Percentiles rank a stretch among this genome's conserved stretches.
Conservation (phyloP, 208 protist genomes). For the Tetramitus jugosus region DNA sequence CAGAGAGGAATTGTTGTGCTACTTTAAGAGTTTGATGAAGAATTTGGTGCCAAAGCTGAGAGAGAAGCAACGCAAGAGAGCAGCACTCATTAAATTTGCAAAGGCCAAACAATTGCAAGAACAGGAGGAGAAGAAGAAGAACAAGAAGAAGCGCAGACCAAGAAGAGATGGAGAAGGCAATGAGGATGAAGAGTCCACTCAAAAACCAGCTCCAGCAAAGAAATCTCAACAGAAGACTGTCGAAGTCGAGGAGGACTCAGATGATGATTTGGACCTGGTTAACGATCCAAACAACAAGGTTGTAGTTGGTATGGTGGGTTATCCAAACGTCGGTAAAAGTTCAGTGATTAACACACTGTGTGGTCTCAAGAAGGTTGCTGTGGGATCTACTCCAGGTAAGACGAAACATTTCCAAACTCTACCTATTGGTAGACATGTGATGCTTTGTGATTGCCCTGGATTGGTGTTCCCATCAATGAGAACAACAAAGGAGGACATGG, state of each 20-base stretch:
- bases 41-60: not conserved
- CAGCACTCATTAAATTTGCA: too few relatives aligned
- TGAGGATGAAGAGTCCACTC: too few relatives aligned
- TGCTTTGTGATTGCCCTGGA: constrained; percentile 99
- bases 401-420: constrained; percentile 99
- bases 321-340: constrained; percentile 99
- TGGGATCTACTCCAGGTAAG: constrained; percentile 98
- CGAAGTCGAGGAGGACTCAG: too few relatives aligned
- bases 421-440: constrained; percentile 92
- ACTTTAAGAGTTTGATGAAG: not conserved
- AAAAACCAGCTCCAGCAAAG: too few relatives aligned
- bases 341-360: constrained; percentile 99
- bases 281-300: constrained; percentile 68
- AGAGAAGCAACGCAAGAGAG: too few relatives aligned
- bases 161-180: too few relatives aligned
- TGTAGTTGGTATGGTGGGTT: constrained; percentile 93
- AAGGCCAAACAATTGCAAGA: too few relatives aligned
- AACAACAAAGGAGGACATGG: constrained; percentile 58
- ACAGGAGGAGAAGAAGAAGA: too few relatives aligned
- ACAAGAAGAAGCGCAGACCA: too few relatives aligned
- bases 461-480: constrained; percentile 68
- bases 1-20: not conserved
- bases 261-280: too few relatives aligned
- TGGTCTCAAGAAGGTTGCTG: constrained; percentile 90
- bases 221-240: too few relatives aligned